phyloP scores from a whole-genome alignment of 1,139 yeast species.

The Nakaseomyces sp. region DNA sequence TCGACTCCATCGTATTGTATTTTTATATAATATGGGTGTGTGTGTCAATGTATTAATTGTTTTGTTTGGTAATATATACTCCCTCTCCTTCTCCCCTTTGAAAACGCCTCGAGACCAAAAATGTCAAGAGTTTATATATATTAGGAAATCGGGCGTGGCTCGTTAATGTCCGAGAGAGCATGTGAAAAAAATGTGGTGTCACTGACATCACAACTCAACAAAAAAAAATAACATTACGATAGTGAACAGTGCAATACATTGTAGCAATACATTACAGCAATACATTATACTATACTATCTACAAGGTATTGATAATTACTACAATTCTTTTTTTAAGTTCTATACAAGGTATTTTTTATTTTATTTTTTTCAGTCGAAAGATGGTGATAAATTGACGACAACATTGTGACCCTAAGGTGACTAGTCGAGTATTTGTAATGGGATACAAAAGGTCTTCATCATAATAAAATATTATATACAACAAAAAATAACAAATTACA shows the following conservation, averaged over 20 bases:
- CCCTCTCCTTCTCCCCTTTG: too few species aligned
- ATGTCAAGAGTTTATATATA: too few species aligned
- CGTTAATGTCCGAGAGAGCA: not conserved
- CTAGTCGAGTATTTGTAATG: slow-evolving; percentile 58
- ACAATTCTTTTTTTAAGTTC: too few species aligned
- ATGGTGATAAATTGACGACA: slow-evolving; percentile 91
- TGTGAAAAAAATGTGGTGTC: not conserved
- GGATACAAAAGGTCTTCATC: slow-evolving; percentile 43
- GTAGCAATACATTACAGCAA: too few species aligned
- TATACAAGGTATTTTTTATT: too few species aligned
- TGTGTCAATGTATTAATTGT: not conserved
- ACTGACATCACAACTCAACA: too few species aligned
- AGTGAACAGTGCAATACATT: too few species aligned
- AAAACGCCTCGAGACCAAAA: too few species aligned
- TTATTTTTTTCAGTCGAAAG: slow-evolving; percentile 81
- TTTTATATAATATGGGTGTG: not conserved
- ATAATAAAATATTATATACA: slow-evolving; percentile 9
- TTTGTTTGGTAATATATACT: too few species aligned
- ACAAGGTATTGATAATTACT: too few species aligned
- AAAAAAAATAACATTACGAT: too few species aligned
- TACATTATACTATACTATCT: too few species aligned
- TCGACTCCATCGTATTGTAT: not conserved
- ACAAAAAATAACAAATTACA: not conserved
- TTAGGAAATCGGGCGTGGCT: not conserved
- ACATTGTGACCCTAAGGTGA: slow-evolving; percentile 56